Conservation (phyloP, 441 rosid genomes). For the Bruguiera hainesii region DNA sequence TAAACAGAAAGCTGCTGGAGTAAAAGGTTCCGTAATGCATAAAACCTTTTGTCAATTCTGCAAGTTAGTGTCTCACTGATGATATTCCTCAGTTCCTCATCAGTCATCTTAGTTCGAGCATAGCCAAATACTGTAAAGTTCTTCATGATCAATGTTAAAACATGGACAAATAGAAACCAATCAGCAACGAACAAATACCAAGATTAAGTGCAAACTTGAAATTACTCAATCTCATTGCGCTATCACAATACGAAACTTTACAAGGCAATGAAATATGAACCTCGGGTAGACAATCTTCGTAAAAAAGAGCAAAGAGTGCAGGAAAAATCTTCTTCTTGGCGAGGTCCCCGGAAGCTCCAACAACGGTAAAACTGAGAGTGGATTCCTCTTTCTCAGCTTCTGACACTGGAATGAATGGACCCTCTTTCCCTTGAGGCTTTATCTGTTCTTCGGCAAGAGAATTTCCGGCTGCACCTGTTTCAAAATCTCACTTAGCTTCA, state of each 20-base stretch:
- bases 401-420: constrained; percentile 14
- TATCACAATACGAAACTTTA: neutral
- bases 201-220: neutral
- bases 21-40: neutral
- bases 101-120: constrained; percentile 66
- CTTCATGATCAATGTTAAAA: constrained; percentile 25
- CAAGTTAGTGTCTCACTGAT: constrained; percentile 83
- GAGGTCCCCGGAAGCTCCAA: constrained; percentile 95
- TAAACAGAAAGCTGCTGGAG: neutral
- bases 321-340: constrained; percentile 94
- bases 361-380: constrained; percentile 78
- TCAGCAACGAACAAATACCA: constrained; percentile 4
- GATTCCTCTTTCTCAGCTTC: constrained; percentile 35
- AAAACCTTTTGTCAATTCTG: constrained; percentile 85
- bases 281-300: constrained; percentile 75
- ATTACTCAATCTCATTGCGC: neutral
- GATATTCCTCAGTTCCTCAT: constrained; percentile 74
- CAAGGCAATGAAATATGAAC: constrained; percentile 24
- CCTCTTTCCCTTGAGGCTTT: constrained; percentile 23
- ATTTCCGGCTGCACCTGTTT: constrained; percentile 41
- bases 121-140: constrained; percentile 72
- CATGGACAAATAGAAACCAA: constrained; percentile 10
- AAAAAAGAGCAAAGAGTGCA: constrained; percentile 87
- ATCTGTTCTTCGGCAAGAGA: constrained; percentile 31
- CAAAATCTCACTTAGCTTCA: constrained; percentile 8